Evolutionary conservation across 805 yeast species (phyloP), one percentile per base, ranked within the genome.

Genomic region (Suhomyces faveliae): DNA sequence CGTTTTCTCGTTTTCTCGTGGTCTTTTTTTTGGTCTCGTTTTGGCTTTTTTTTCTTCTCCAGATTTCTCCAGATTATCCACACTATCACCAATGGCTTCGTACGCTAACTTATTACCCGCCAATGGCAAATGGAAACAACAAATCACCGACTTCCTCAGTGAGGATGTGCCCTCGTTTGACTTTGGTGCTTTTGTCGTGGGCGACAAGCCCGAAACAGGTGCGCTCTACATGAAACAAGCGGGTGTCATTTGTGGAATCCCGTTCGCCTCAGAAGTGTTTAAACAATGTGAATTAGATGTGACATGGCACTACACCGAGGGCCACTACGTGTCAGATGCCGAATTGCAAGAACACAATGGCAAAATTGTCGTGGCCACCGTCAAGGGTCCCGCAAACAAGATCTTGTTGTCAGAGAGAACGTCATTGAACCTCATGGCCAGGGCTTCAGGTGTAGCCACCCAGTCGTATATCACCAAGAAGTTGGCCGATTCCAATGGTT

Each of bases 121-220:
- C 4, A 81, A 79, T 47, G 95, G 96, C 3, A 73, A 71, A 43
- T 92, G 98, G 98, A 89, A 83, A 61, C 79, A 78, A 43, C 84
- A 84, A 51, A 81, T 92, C 51, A 81, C 89, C 8, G 74, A 71
- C 39, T 91, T 89, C 84, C 71, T 91, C 11, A 73, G 79, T 4
- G 98, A 91, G 60, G 98, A 91, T 59, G 92, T 87, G 12, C 97
- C 98, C 1, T 82, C 95, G 0, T 92, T 92, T 58, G 98, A 91
- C 64, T 87, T 84, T 58, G 98, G 98, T 27, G 98, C 97, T 2
- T 89, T 71, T 59, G 98, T 92, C 2, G 98, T 92, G n/a, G 97
- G 98, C 10, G 77, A 78, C 46, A 84, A 77, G 39, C 55, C 56
- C 3, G 86, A 88, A 59, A 73, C 82, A 2, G 97, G 96, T 2